Evolutionary conservation across 768 basidiomycete genomes (phyloP).

Genomic region (Psilocybe cubensis): DNA sequence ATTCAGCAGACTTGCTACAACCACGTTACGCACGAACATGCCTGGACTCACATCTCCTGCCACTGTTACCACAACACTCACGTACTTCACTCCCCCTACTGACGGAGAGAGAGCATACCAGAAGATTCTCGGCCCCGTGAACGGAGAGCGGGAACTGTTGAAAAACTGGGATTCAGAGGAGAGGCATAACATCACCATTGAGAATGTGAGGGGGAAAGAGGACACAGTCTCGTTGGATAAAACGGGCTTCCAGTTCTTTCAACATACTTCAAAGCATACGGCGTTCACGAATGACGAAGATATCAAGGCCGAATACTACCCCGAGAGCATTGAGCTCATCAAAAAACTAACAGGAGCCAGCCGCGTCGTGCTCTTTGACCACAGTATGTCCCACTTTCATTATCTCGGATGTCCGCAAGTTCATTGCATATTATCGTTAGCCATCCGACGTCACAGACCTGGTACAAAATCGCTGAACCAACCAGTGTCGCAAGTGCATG

Average conservation of each 20-base stretch:
- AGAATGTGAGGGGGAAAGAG: constrained; percentile 59
- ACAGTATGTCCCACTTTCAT: constrained; percentile 46
- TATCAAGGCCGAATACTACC: constrained; percentile 59
- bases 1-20: not conserved
- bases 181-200: constrained; percentile 41
- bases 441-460: constrained; percentile 47
- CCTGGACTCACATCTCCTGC: not conserved
- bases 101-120: constrained; percentile 45
- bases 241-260: constrained; percentile 52
- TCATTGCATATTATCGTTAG: constrained; percentile 24
- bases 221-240: constrained; percentile 46
- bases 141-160: constrained; percentile 30
- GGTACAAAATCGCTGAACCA: constrained; percentile 36
- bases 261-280: constrained; percentile 44
- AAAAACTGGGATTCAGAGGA: constrained; percentile 35
- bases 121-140: constrained; percentile 32
- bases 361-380: constrained; percentile 61
- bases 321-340: constrained; percentile 59
- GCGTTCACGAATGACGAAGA: constrained; percentile 53
- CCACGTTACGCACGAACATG: not conserved
- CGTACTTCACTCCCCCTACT: constrained; percentile 39
- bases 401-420: not conserved
- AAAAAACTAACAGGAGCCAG: constrained; percentile 65
- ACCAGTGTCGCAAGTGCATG: constrained; percentile 48
- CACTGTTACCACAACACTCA: constrained; percentile 20